These are phyloP conservation scores for Rhizoctonia solani DNA, from an alignment of 1,284 basidiomycete species.

Conservation along the genomic window DNA sequence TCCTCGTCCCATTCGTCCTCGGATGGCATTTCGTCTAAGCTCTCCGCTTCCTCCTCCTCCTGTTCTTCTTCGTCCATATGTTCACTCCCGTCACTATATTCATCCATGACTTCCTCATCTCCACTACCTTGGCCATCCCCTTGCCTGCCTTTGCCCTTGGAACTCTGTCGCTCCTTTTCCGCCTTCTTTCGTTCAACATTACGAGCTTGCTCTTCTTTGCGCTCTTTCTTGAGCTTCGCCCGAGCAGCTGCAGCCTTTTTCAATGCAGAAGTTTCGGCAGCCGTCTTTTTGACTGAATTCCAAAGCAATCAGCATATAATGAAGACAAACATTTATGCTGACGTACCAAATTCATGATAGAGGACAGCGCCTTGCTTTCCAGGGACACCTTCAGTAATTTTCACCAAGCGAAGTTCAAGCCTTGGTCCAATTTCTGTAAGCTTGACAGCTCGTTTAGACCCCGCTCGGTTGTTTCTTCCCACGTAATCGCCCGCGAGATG, in stretches of 20 bases:
- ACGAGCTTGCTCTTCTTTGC: conserved; percentile 83
- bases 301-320: not conserved
- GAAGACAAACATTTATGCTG: not conserved
- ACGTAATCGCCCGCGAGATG: conserved; percentile 91
- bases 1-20: conserved; percentile 51
- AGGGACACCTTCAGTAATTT: conserved; percentile 93
- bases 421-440: conserved; percentile 95
- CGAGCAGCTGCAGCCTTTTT: conserved; percentile 76
- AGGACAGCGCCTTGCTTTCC: conserved; percentile 88
- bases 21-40: conserved; percentile 49
- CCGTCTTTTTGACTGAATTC: conserved; percentile 76
- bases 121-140: conserved; percentile 35
- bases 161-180: conserved; percentile 40
- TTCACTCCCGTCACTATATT: conserved; percentile 46
- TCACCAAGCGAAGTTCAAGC: conserved; percentile 90
- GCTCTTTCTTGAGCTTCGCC: conserved; percentile 70
- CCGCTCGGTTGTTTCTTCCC: conserved; percentile 90
- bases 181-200: conserved; percentile 83
- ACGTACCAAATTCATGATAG: conserved; percentile 86
- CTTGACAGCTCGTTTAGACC: conserved; percentile 86
- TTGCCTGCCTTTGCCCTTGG: not conserved
- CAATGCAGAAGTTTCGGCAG: conserved; percentile 66
- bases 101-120: conserved; percentile 48
- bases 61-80: conserved; percentile 49
- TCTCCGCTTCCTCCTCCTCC: conserved; percentile 44